Evolutionary conservation across 352 stramenopile species (phyloP), one percentile per base, ranked within the genome.

Genomic region (Blastocystis sp.): DNA sequence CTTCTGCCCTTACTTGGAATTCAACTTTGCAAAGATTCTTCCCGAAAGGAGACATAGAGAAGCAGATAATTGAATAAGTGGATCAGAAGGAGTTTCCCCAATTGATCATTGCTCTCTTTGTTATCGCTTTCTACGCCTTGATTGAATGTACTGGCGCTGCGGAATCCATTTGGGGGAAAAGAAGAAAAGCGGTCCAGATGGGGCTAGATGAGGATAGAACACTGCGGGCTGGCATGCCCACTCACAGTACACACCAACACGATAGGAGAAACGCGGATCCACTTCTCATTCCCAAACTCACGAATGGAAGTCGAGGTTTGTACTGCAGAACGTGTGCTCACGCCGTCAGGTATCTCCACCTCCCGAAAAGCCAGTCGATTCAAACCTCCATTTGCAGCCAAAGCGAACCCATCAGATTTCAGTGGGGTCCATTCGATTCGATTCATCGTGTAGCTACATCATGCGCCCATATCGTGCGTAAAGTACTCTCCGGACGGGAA

Each of bases 1-100:
- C 74, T 60, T 85, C 60, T 41, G 74, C 74, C 13, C 35, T 51
- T 10, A 85, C 74, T 67, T 69, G 50, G 55, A 85, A 85, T 69
- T 31, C 24, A 1, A 85, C 74, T 29, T 66, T 41, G 26, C 31
- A 37, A 21, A 50, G 33, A 85, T 85, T 85, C 51, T 24, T 67
- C 16, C 19, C 24, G 50, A 70, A n/a, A 59, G 74, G 55, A 85
- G 51, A 39, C 74, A 85, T 85, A 19, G 3, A 24, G 24, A 24
- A 69, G 31, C 50, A 85, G 55, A 69, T 67, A 67, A 69, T 29
- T 63, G 51, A 29, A 62, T n/a, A 80, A 62, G 45, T 16, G 16
- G 6, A 6, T 0, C 45, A 16, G 45, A 55, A 16, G 45, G 45
- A 55, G 45, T 55, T 55, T 55, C 45, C 45, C 45, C 45, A 16